phyloP scores from a whole-genome alignment of 139 green algal genomes.

The Ettlia oleoabundans region DNA sequence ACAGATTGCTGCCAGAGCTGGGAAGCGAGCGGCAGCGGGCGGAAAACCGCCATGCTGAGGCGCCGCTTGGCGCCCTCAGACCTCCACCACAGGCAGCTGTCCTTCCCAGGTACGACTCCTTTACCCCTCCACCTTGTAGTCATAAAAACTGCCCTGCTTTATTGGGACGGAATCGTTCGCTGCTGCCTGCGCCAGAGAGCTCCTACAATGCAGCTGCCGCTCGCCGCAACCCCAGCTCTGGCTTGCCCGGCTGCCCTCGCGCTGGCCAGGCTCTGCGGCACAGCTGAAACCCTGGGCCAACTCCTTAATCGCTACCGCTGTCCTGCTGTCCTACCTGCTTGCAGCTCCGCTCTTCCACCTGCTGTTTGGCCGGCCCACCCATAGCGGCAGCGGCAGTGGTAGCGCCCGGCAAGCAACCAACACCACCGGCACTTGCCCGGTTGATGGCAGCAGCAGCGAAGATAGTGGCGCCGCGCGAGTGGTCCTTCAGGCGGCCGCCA shows the following conservation, averaged over 20 bases:
- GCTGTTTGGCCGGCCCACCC: slow-evolving; percentile 5
- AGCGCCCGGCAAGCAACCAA: too few relatives aligned
- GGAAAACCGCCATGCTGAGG: not conserved
- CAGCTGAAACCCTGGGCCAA: not conserved
- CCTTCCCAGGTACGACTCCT: slow-evolving; percentile 10
- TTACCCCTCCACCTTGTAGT: too few relatives aligned
- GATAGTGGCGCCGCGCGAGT: not conserved
- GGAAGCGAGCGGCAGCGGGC: slow-evolving; percentile 7
- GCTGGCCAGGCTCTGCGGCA: not conserved
- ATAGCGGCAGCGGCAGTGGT: not conserved
- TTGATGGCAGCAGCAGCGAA: not conserved
- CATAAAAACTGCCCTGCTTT: not conserved
- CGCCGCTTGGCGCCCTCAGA: not conserved
- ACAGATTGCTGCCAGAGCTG: not conserved
- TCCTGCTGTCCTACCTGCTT: not conserved
- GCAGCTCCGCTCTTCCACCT: slow-evolving; percentile 6
- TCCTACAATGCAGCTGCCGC: too few relatives aligned
- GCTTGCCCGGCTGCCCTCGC: not conserved
- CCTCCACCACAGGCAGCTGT: not conserved
- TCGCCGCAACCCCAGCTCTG: too few relatives aligned
- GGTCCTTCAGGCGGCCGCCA: not conserved
- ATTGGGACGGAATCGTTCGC: not conserved
- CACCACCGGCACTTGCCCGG: too few relatives aligned
- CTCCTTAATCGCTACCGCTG: not conserved
- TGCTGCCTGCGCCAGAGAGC: not conserved